Percentiles rank a stretch among this genome's conserved stretches.
These are phyloP conservation scores for Trichoderma sp. DNA, from an alignment of 2,329 filamentous ascomycete genomes.

Conservation along the genomic window DNA sequence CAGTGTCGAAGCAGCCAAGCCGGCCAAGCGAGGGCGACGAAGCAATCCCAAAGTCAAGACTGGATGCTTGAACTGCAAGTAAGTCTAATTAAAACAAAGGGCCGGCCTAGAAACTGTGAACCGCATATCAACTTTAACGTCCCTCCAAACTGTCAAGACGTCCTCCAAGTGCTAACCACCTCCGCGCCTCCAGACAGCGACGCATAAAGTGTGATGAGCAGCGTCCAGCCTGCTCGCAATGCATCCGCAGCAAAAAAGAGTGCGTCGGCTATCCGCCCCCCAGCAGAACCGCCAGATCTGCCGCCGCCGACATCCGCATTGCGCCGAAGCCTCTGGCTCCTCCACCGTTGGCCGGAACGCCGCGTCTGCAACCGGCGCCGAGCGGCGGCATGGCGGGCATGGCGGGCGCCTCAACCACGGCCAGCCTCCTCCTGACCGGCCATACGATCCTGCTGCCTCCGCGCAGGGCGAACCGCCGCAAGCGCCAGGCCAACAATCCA, in stretches of 20 bases:
- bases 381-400: background rate
- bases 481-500: slow-evolving; percentile 16
- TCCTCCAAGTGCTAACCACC: background rate
- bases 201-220: slow-evolving; percentile 70
- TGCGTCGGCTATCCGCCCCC: slow-evolving; percentile 68
- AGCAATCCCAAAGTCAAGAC: slow-evolving; percentile 68
- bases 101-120: background rate
- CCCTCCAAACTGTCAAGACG: background rate
- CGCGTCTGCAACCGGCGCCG: slow-evolving; percentile 1
- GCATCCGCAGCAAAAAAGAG: slow-evolving; percentile 59
- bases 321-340: slow-evolving; percentile 50
- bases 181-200: slow-evolving; percentile 51
- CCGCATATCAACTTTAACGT: too few species aligned
- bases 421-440: slow-evolving; percentile 23
- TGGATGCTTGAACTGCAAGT: slow-evolving; percentile 71
- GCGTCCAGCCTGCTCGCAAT: slow-evolving; percentile 64
- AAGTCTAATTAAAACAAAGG: slow-evolving; percentile 41
- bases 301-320: slow-evolving; percentile 54
- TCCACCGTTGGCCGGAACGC: background rate
- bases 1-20: background rate
- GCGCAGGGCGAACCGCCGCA: slow-evolving; percentile 37
- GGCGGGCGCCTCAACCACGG: slow-evolving; percentile 30
- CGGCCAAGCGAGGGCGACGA: slow-evolving; percentile 51
- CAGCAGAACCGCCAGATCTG: slow-evolving; percentile 50
- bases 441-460: slow-evolving; percentile 39